Base-by-base conservation (phyloP, 225 moss, liverwort and hornwort species). In the Physcomitrium patens region DNA sequence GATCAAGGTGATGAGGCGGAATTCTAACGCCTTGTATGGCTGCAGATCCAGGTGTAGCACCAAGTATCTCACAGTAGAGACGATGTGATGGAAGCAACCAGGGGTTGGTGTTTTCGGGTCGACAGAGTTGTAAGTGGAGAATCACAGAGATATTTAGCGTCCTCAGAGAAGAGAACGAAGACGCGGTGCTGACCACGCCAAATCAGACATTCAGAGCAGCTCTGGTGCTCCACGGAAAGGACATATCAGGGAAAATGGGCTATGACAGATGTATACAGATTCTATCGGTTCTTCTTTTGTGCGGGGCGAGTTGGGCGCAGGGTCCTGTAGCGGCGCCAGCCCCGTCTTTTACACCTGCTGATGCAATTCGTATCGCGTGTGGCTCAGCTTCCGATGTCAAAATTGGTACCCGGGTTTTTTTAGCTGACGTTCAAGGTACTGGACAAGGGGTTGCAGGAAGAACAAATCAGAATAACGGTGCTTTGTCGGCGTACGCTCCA, bases 301-400 rank as follows among this genome's bases (percentile, higher is more conserved):
- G 60, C 48, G 74, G 65, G 57, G 31, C 68, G 44, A 60, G n/a
- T 41, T 65, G 77, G 48, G 66, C 77, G 42, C 75, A 79, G 61
- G 78, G 75, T 31, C 85, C 74, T 51, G 43, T 19, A 14, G 65
- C 76, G 9, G 2, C 84, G 10, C 16, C 78, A 5, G 59, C 67
- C 22, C 28, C 56, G 19, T 0, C 63, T 7, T 87, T 60, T 45
- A 20, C 74, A 26, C 88, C 88, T 1, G 27, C 8, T 9, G 88
- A 88, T 44, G 65, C 77, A 50, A 82, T 82, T 27, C 88, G 82
- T 14, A 78, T 88, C 7, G 85, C 85, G 1, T 88, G 88, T 59
- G 88, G 88, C 65, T 85, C 85, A 13, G 75, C 82, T 3, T 78
- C 88, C 1, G 78, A 88, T 52, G 59, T 88, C 45, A 85, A 82